These are phyloP conservation scores for Oenanthe sinensis DNA, from an alignment of 129 eudicot genomes.

Conservation along the genomic window DNA sequence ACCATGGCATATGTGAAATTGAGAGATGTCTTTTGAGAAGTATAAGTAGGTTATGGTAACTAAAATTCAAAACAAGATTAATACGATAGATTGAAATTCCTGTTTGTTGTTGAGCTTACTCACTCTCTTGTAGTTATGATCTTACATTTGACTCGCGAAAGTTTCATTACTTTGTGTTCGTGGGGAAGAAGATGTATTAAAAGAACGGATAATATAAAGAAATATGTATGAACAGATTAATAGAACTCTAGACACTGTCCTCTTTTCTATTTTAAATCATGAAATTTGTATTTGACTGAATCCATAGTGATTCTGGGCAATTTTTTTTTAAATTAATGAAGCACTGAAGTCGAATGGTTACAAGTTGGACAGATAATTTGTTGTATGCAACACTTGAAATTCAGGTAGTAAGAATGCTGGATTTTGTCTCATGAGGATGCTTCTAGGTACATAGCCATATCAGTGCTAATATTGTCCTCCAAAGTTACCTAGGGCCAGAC, in stretches of 20 bases:
- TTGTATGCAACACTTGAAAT: background rate
- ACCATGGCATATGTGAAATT: background rate
- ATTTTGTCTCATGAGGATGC: background rate
- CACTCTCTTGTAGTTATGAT: background rate
- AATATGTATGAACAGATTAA: background rate
- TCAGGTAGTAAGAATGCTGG: background rate
- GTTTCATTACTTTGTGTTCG: background rate
- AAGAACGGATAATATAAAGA: background rate
- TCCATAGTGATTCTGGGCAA: background rate
- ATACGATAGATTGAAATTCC: background rate
- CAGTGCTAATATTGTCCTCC: background rate
- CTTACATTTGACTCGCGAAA: background rate
- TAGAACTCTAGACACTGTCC: background rate
- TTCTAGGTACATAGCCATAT: background rate
- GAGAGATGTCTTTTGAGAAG: background rate
- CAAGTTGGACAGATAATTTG: background rate
- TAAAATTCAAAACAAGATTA: background rate
- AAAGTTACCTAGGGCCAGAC: background rate
- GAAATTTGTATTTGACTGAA: background rate
- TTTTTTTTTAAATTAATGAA: background rate
- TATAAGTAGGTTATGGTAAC: background rate
- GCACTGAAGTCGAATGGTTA: background rate
- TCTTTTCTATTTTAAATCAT: background rate
- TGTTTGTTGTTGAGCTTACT: background rate
- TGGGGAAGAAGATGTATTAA: background rate